Percentiles rank a stretch among this genome's conserved stretches.
These are phyloP conservation scores for Fusarium temperatum DNA, from an alignment of 2,329 filamentous ascomycete species.

Conservation along the genomic window DNA sequence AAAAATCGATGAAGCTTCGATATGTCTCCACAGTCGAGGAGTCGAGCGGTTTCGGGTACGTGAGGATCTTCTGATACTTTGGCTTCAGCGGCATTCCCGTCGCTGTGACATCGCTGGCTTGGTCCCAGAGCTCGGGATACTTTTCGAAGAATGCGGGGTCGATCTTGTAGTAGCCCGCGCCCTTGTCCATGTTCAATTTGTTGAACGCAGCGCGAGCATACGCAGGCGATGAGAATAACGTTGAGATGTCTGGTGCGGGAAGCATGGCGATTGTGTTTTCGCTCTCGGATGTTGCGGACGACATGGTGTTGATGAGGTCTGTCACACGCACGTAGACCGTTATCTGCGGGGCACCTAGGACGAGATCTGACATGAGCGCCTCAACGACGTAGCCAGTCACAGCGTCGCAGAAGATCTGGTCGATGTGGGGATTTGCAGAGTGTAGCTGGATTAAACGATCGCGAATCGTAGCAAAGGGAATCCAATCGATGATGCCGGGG, in stretches of 20 bases:
- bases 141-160: conserved; percentile 46
- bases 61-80: conserved; percentile 42
- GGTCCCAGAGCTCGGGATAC: conserved; percentile 46
- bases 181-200: conserved; percentile 45
- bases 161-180: conserved; percentile 46
- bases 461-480: conserved; percentile 44
- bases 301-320: conserved; percentile 44
- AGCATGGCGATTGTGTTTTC: conserved; percentile 13
- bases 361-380: conserved; percentile 42
- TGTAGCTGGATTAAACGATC: conserved; percentile 44
- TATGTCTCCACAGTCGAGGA: conserved; percentile 44
- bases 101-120: conserved; percentile 38
- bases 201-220: conserved; percentile 42
- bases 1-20: conserved; percentile 47
- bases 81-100: conserved; percentile 44
- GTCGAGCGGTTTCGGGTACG: conserved; percentile 43
- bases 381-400: conserved; percentile 47
- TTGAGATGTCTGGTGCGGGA: conserved; percentile 37
- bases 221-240: conserved; percentile 34
- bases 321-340: conserved; percentile 45
- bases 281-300: background rate
- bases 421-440: conserved; percentile 44
- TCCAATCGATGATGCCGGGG: conserved; percentile 46
- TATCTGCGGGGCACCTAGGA: conserved; percentile 37
- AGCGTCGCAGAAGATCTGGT: conserved; percentile 47